phyloP scores from a whole-genome alignment of 78 protist genomes.

The Dictyostelium firmibasis region DNA sequence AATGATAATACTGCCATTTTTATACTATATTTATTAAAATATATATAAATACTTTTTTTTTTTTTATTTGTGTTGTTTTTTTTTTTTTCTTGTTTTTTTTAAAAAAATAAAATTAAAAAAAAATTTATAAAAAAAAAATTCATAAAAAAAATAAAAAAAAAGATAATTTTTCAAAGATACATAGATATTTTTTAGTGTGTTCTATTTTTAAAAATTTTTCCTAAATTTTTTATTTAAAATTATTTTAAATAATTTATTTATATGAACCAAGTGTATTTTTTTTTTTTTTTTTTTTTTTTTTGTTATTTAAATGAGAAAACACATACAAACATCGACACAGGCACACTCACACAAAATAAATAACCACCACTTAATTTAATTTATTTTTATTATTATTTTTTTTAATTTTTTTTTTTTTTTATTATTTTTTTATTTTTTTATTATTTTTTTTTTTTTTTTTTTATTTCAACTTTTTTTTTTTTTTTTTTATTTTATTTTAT shows the following conservation, averaged over 20 bases:
- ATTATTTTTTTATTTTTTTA: no score
- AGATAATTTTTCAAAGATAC: background rate
- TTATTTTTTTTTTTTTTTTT: no score
- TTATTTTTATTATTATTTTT: no score
- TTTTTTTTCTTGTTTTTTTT: background rate
- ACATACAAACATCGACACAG: background rate
- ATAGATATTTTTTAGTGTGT: background rate
- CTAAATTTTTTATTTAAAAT: background rate
- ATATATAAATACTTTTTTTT: background rate
- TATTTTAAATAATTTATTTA: background rate
- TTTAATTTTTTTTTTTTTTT: no score
- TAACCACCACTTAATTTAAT: background rate
- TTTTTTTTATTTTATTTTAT: no score
- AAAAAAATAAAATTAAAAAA: background rate
- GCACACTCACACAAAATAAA: background rate
- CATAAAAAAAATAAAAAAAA: background rate
- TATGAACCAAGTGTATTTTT: background rate
- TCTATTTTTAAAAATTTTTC: background rate
- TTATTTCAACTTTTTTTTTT: no score
- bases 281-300: background rate
- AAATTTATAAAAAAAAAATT: background rate
- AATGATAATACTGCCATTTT: conserved; percentile 30
- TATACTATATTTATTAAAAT: no score
- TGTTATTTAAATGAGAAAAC: no score
- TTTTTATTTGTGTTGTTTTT: background rate